Evolutionary conservation across 345 rosid species (phyloP).

Genomic region (Garcia nutans): DNA sequence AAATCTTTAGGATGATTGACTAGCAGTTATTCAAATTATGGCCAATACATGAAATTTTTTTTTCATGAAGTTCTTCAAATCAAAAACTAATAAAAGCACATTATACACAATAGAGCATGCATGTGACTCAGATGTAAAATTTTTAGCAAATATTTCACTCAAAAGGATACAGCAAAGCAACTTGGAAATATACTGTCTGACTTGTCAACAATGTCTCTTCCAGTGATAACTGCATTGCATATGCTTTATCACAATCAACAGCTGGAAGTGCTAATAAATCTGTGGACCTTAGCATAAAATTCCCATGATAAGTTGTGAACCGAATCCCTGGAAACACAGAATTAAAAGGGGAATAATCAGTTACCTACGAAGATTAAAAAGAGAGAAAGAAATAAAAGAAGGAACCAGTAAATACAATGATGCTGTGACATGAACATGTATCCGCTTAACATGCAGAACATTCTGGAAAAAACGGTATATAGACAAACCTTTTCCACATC

Average conservation of each 20-base stretch:
- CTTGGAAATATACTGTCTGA: slow-evolving; percentile 95
- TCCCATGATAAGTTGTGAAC: slow-evolving; percentile 92
- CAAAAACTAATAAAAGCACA: background rate
- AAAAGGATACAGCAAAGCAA: slow-evolving; percentile 98
- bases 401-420: background rate
- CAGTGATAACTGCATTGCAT: slow-evolving; percentile 85
- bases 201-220: slow-evolving; percentile 93
- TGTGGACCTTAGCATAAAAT: slow-evolving; percentile 96
- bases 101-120: background rate
- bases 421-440: background rate
- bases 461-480: background rate
- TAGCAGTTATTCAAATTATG: background rate
- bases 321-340: slow-evolving; percentile 67
- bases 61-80: background rate
- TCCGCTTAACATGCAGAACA: background rate
- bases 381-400: background rate
- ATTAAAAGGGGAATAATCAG: slow-evolving; percentile 7
- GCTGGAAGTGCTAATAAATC: slow-evolving; percentile 96
- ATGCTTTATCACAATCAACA: slow-evolving; percentile 98
- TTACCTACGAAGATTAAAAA: background rate
- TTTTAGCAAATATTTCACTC: background rate
- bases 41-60: background rate
- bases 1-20: background rate
- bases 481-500: slow-evolving; percentile 94
- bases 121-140: slow-evolving; percentile 1